A percentile compares a stretch with the other conserved stretches of the same genome.
Evolutionary conservation across 306 rosid species (phyloP).

Genomic region (Quercus bicolor): DNA sequence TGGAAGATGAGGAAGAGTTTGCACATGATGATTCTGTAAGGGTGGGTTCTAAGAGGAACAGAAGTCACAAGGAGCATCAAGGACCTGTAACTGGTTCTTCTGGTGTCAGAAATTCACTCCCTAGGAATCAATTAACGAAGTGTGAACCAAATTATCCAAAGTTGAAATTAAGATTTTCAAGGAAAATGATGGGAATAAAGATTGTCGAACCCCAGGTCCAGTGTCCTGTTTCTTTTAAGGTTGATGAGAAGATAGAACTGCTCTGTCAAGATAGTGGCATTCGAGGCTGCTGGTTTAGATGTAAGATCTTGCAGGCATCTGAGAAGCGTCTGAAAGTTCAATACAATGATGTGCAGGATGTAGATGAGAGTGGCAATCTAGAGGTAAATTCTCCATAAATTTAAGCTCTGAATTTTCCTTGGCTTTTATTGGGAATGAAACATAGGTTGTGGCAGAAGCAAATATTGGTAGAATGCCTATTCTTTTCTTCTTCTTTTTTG

Average conservation of each 20-base stretch:
- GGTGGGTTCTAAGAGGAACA: constrained; percentile 40
- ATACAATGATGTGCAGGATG: constrained; percentile 57
- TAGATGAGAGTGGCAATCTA: constrained; percentile 44
- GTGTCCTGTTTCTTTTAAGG: constrained; percentile 37
- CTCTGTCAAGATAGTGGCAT: constrained; percentile 87
- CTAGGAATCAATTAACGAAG: constrained; percentile 25
- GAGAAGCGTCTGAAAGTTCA: constrained; percentile 59
- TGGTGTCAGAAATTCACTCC: constrained; percentile 26
- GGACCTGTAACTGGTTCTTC: constrained; percentile 35
- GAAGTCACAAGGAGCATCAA: constrained; percentile 33
- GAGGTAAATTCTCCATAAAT: constrained; percentile 40
- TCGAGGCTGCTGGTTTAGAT: constrained; percentile 88
- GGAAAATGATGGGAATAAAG: constrained; percentile 40
- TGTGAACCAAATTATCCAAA: constrained; percentile 44
- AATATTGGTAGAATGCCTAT: neutral
- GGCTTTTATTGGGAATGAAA: neutral
- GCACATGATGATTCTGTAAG: constrained; percentile 37
- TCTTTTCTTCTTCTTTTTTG: no score
- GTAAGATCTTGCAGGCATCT: constrained; percentile 52
- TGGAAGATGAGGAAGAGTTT: constrained; percentile 43
- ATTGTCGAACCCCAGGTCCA: constrained; percentile 32
- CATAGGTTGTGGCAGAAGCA: neutral
- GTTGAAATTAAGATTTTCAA: constrained; percentile 55
- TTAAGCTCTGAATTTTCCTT: constrained; percentile 9
- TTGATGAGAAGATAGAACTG: constrained; percentile 53